Percentiles rank a stretch among this genome's conserved stretches.
Evolutionary conservation across 495 filamentous ascomycete genomes (phyloP).

Genomic region (Neurospora sp.): DNA sequence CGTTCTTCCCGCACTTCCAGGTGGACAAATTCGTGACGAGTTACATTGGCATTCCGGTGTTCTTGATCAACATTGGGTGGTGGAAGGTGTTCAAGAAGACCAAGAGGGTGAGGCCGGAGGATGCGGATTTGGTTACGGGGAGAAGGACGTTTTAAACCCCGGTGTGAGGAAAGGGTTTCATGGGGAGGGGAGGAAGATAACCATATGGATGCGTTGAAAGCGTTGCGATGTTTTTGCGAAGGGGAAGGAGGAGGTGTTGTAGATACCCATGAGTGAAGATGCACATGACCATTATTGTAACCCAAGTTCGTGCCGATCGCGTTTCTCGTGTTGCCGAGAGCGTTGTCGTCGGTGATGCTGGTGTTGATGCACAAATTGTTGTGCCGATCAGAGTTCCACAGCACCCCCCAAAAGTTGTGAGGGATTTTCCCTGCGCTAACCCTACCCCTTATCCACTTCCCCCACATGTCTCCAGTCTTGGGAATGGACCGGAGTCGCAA

Average conservation of each 20-base stretch:
- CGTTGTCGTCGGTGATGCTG: neutral
- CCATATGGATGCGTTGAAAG: neutral
- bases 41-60: slow-evolving; percentile 74
- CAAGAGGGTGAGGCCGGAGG: slow-evolving; percentile 20
- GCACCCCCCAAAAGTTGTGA: neutral
- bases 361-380: neutral
- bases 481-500: neutral
- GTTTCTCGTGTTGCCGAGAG: neutral
- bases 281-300: neutral
- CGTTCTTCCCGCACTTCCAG: slow-evolving; percentile 46
- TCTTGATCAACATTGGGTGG: slow-evolving; percentile 39
- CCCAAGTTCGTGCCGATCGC: neutral
- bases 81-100: slow-evolving; percentile 27
- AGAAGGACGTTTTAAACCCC: slow-evolving; percentile 9
- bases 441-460: neutral
- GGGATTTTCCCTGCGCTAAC: neutral
- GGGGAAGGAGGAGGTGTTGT: neutral
- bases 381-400: neutral
- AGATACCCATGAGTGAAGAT: neutral
- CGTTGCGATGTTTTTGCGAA: neutral
- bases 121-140: slow-evolving; percentile 20
- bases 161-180: neutral
- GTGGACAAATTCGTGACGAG: slow-evolving; percentile 72
- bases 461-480: neutral
- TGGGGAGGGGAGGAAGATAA: neutral